Evolutionary conservation across 805 yeast genomes (phyloP), one percentile per base, ranked within the genome.

Genomic region (Hemisphaericaspora nanyangensis): DNA sequence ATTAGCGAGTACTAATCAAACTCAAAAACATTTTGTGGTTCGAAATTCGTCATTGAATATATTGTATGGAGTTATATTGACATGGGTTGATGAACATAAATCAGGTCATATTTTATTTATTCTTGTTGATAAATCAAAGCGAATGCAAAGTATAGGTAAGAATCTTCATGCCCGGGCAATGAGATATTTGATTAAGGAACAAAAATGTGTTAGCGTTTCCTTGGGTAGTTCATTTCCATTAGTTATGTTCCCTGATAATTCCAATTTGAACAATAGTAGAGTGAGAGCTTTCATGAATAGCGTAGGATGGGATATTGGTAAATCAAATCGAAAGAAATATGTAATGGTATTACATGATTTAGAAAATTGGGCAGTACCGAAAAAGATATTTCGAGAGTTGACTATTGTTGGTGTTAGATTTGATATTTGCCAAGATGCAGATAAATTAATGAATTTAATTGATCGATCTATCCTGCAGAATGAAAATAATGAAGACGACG

Each of bases 341-440:
- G 53, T 73, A 4, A 61, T 78, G 70, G 48, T 65, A 12, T 51
- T 79, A 37, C 52, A 68, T 13, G 52, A 71, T 36, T 49, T 77
- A 19, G 54, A 56, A 4, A 53, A 58, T 22, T 78, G 83, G 83
- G 63, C 55, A 43, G 78, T 79, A 5, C 74, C 81, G 2, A 68
- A 72, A 41, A 75, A 75, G 46, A 67, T 78, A 6, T 74, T 77
- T 30, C 58, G 73, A 36, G 80, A 75, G 44, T 62, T 79, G 45
- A 76, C 73, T 61, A 73, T 76, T 40, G 76, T 76, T 29, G 81
- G 82, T 3, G 72, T 78, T 11, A 58, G 77, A 44, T 77, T 79
- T 54, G 80, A 76, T 48, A 64, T 77, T n/a, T 72, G 79, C 48
- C 62, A 58, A 42, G 65, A 72, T 40, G 55, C 68, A 10, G 56